These are phyloP conservation scores for Pelomyxa schiedti DNA, from an alignment of 78 protist species.

Conservation along the genomic window DNA sequence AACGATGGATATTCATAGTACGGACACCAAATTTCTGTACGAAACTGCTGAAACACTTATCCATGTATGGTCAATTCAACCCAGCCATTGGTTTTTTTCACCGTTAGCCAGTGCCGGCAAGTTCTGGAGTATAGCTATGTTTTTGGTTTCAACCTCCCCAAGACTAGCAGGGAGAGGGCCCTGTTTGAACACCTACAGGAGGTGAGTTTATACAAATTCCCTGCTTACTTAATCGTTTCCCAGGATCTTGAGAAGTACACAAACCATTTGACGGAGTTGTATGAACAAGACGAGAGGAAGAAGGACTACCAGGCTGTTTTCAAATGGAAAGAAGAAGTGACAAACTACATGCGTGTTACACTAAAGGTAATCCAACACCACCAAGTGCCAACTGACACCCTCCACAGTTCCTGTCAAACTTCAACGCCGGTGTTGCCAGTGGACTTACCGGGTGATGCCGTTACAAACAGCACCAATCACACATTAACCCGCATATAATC, in stretches of 20 bases:
- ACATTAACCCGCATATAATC: too few species aligned
- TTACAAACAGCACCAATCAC: too few species aligned
- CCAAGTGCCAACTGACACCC: too few species aligned
- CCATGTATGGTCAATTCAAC: neutral
- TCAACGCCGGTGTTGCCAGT: too few species aligned
- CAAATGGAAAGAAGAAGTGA: constrained; percentile 54
- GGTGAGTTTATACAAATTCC: too few species aligned
- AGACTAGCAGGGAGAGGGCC: constrained; percentile 31
- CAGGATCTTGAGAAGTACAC: constrained; percentile 63
- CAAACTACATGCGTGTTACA: constrained; percentile 55
- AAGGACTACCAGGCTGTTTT: constrained; percentile 54
- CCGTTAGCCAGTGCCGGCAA: constrained; percentile 34
- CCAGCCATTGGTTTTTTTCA: too few species aligned
- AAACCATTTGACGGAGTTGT: constrained; percentile 21
- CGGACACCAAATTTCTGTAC: constrained; percentile 54
- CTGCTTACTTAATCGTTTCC: too few species aligned
- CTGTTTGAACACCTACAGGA: constrained; percentile 63
- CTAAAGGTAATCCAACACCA: constrained; percentile 29
- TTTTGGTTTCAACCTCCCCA: constrained; percentile 50
- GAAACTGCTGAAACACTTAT: constrained; percentile 49
- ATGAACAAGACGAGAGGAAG: constrained; percentile 38
- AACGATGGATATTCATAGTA: constrained; percentile 36
- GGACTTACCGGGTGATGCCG: too few species aligned
- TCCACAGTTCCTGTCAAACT: too few species aligned
- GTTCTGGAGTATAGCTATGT: constrained; percentile 62